Conservation (phyloP, 768 basidiomycete species). For the Tulasnella sp. region DNA sequence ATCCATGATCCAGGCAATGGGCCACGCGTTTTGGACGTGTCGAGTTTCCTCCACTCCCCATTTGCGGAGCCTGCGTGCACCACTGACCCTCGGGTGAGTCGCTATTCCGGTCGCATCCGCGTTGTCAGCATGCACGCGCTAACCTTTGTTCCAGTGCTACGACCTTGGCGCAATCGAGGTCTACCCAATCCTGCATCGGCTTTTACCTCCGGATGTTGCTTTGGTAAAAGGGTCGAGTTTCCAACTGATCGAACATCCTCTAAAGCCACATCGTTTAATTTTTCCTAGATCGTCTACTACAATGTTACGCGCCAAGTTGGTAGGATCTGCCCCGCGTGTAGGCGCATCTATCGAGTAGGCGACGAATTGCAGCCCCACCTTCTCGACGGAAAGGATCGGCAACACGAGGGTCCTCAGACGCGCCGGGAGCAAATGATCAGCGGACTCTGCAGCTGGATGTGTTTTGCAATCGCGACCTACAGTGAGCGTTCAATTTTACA, state of each 20-base stretch:
- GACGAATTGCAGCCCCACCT: slow-evolving; percentile 53
- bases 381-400: not conserved
- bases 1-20: slow-evolving; percentile 78
- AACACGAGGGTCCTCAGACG: slow-evolving; percentile 24
- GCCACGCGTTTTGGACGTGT: slow-evolving; percentile 64
- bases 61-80: slow-evolving; percentile 63
- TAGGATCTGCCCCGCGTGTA: slow-evolving; percentile 75
- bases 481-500: not conserved
- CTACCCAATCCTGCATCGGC: slow-evolving; percentile 62
- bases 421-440: slow-evolving; percentile 22
- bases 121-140: not conserved
- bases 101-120: not conserved
- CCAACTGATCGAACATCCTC: not conserved
- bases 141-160: slow-evolving; percentile 47
- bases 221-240: slow-evolving; percentile 47
- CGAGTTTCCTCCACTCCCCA: slow-evolving; percentile 60
- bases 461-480: slow-evolving; percentile 18
- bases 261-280: slow-evolving; percentile 1
- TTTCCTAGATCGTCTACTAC: slow-evolving; percentile 70
- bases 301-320: slow-evolving; percentile 71
- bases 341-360: slow-evolving; percentile 64
- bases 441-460: slow-evolving; percentile 27
- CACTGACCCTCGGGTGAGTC: slow-evolving; percentile 45
- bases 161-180: slow-evolving; percentile 76
- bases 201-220: slow-evolving; percentile 68